Evolutionary conservation across 78 protist genomes (phyloP), one percentile per base, ranked within the genome.

Genomic region (Dictyostelium brefeldianum): DNA sequence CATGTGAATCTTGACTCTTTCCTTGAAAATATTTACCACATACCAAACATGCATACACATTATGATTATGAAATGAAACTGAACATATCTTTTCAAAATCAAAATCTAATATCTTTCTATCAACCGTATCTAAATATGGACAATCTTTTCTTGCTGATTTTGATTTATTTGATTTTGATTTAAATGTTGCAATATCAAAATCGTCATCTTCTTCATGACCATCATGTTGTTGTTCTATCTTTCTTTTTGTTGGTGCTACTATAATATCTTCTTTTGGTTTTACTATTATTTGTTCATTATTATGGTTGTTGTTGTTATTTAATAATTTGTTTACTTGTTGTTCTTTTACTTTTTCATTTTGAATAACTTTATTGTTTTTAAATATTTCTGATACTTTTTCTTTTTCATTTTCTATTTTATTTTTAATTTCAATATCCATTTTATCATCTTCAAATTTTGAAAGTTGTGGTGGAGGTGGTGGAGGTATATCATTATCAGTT

Each of bases 1-100:
- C 99, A 22, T 94, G 98, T 5, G 99, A 90, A 10, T 53, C 85
- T 65, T 18, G 64, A 7, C 99, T 98, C 22, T 99, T 93, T 5
- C 99, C 99, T 71, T 98, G 99, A 89, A 94, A 98, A 94, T 96
- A 97, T 91, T 96, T 93, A 53, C 99, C 99, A 80, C 99, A 99
- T 4, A 98, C 99, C 22, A 98, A 97, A 85, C 99, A 99, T 41
- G 98, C 98, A 94, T 99, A 99, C 10, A 99, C 99, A 74, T 99
- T 98, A 67, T 84, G 78, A 47, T 96, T 94, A 18, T 85, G 31
- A 64, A 98, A 89, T 9, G 99, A 89, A 46, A 98, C 96, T 5
- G 97, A 92, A 89, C 99, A 98, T 18, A 56, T 53, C 79, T 98
- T 98, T 96, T 98, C 99, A 69, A 98, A 98, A 77, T 99, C 99